These are phyloP conservation scores for Colletotrichum higginsianum DNA, from an alignment of 2,329 filamentous ascomycete species.

Conservation along the genomic window DNA sequence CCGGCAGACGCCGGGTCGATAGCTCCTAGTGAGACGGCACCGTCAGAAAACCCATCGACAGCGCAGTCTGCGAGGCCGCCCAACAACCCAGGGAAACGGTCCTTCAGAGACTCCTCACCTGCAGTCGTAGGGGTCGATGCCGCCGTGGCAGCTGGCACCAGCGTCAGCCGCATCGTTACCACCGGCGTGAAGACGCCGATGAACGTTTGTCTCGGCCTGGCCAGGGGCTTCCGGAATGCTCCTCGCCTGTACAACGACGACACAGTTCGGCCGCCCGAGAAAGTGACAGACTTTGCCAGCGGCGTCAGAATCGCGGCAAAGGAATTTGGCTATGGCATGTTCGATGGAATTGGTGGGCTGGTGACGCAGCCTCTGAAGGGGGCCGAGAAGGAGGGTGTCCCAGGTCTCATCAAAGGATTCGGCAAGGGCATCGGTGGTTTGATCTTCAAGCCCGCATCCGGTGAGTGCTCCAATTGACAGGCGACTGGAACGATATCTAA, in stretches of 20 bases:
- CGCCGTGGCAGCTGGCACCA: conserved; percentile 76
- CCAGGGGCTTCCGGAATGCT: conserved; percentile 90
- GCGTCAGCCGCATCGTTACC: conserved; percentile 79
- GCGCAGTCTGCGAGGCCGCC: conserved; percentile 16
- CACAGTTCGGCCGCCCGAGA: conserved; percentile 82
- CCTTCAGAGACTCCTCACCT: conserved; percentile 44
- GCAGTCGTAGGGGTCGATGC: conserved; percentile 63
- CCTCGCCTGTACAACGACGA: conserved; percentile 89
- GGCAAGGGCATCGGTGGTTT: conserved; percentile 88
- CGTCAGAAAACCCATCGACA: conserved; percentile 49
- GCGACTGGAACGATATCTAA: conserved; percentile 5
- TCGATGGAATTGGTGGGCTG: conserved; percentile 85
- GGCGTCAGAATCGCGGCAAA: conserved; percentile 85
- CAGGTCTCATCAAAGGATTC: conserved; percentile 82
- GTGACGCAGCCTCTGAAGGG: conserved; percentile 82
- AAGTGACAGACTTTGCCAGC: conserved; percentile 82
- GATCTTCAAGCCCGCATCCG: conserved; percentile 85
- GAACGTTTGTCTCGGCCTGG: conserved; percentile 86
- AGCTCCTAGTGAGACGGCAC: conserved; percentile 51
- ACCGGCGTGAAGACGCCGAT: conserved; percentile 86
- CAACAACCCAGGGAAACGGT: conserved; percentile 38
- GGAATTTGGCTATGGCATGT: conserved; percentile 83
- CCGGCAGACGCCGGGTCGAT: conserved; percentile 45
- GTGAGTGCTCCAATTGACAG: conserved; percentile 58
- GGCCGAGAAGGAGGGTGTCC: conserved; percentile 61